Conservation (phyloP, 1,284 basidiomycete species). For the Xanthoconium separans region DNA sequence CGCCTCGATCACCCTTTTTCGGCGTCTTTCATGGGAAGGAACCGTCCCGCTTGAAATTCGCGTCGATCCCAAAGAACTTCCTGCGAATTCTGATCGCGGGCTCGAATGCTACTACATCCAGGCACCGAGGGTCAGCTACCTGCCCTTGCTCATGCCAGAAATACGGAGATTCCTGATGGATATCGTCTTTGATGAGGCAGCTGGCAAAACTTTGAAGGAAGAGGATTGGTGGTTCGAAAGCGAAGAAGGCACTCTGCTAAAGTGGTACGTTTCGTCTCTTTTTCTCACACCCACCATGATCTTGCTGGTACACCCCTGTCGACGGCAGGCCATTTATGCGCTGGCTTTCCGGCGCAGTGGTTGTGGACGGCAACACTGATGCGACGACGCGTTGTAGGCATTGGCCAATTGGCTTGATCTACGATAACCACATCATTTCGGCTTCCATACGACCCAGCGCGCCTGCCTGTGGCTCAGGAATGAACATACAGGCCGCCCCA, state of each 20-base stretch:
- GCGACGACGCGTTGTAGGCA: conserved; percentile 64
- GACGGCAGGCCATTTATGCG: neutral
- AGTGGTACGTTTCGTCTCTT: conserved; percentile 63
- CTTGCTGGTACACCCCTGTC: neutral
- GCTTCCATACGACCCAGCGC: conserved; percentile 51
- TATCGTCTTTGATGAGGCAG: conserved; percentile 83
- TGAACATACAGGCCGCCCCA: conserved; percentile 44
- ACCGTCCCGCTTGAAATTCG: conserved; percentile 83
- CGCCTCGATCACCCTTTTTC: conserved; percentile 69
- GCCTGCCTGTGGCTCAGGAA: conserved; percentile 38
- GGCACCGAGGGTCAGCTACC: conserved; percentile 87
- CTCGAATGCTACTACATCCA: conserved; percentile 85
- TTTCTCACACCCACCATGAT: neutral
- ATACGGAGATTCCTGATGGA: conserved; percentile 85
- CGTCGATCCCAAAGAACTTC: conserved; percentile 81
- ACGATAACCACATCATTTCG: conserved; percentile 76
- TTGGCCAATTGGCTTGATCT: conserved; percentile 92
- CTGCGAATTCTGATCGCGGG: conserved; percentile 81
- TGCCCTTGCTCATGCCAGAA: conserved; percentile 86
- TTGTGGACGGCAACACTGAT: conserved; percentile 12
- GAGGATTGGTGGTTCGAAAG: conserved; percentile 96
- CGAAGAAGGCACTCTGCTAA: conserved; percentile 68
- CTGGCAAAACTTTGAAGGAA: conserved; percentile 69
- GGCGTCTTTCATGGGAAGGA: conserved; percentile 81
- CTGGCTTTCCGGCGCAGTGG: neutral